These are phyloP conservation scores for Ettlia oleoabundans DNA, from an alignment of 139 green algal species.

Conservation along the genomic window DNA sequence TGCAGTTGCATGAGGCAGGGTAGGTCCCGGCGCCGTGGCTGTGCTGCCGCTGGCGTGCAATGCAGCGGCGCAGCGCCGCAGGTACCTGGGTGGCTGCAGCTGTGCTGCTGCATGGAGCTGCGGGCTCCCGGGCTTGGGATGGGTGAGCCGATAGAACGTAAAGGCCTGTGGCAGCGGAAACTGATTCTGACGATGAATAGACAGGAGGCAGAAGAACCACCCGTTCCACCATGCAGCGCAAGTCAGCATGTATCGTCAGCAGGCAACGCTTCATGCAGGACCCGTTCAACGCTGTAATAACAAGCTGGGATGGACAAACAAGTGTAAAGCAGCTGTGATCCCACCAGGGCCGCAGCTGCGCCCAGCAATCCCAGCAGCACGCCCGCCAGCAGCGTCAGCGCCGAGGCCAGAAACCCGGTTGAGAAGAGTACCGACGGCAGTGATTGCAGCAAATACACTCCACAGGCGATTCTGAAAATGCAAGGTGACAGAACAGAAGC, in stretches of 20 bases:
- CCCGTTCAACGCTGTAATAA: too few relatives aligned
- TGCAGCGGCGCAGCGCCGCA: too few relatives aligned
- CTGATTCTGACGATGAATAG: background rate
- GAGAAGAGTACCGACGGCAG: conserved; percentile 31
- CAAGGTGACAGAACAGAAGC: background rate
- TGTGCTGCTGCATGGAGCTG: background rate
- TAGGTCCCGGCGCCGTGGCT: background rate
- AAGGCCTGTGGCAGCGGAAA: background rate
- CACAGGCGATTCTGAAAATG: conserved; percentile 4
- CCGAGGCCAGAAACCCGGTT: conserved; percentile 8
- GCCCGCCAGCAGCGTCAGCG: conserved; percentile 32
- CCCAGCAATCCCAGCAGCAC: conserved; percentile 29
- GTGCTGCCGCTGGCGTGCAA: background rate
- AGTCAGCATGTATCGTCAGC: background rate
- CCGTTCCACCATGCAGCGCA: background rate
- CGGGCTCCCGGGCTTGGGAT: background rate
- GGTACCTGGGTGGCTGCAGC: background rate
- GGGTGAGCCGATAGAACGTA: conserved; percentile 29
- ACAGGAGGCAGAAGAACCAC: background rate
- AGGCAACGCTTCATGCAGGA: background rate
- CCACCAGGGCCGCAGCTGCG: conserved; percentile 11
- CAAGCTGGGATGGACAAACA: background rate
- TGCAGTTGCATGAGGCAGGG: conserved; percentile 33
- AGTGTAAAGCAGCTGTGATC: too few relatives aligned
- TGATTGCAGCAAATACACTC: conserved; percentile 30